Evolutionary conservation across 192 early-diverging fungal genomes (phyloP), one percentile per base, ranked within the genome.

Genomic region (Spizellomyces punctatus): DNA sequence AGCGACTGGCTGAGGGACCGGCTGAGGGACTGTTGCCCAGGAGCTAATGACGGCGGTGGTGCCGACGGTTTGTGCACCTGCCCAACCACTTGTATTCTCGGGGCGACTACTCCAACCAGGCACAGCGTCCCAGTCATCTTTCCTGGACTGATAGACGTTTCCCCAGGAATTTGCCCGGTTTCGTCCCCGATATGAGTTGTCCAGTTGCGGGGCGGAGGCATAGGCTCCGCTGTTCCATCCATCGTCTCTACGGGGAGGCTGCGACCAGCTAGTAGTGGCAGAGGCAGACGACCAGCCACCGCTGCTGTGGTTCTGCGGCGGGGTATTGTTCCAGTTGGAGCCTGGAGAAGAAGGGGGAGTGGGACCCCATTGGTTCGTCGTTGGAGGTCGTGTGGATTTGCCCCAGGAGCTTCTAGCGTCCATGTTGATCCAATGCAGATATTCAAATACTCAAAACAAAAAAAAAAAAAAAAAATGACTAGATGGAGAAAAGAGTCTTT

Each of bases 331-430:
- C 12, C n/a, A 45, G 64, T 14, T 50, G 17, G 17, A 65, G 16
- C 44, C 64, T 3, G 69, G 69, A 44, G 69, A 71, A 16, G 69
- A 27, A 10, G 69, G 69, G 19, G 69, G 69, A 22, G 69, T 71
- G 10, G 69, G 69, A 16, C n/a, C 55, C 69, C 69, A 71, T 48
- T 71, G 58, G 19, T 66, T 17, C n/a, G 60, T 60, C 6, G 22
- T 14, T 22, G 62, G 14, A 17, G 63, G 63, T 10, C 63, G 63
- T n/a, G 63, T 10, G 12, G 8, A 14, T 12, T 67, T 67, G 16
- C 59, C 59, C 59, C 59, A 61, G 36, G 50, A 54, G 12, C 50
- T 4, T n/a, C 50, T 2, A 19, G 12, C 17, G 12, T 54, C 50
- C 50, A 54, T 54, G 27, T 3, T 36, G 27, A 36, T 36, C 27